Conservation (phyloP, 1,284 basidiomycete genomes). For the Polyporus tsugae region DNA sequence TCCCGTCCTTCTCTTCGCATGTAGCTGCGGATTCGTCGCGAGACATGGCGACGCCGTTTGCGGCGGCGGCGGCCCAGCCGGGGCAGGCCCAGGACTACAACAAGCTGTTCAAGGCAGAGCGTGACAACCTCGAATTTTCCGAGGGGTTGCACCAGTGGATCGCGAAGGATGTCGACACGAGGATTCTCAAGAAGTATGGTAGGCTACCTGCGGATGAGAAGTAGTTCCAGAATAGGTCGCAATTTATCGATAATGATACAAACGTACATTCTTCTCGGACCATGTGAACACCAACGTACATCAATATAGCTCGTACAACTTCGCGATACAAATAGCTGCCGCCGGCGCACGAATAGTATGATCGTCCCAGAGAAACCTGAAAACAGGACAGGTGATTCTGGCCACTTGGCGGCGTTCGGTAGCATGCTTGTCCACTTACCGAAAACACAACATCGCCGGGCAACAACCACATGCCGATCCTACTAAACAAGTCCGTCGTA, state of each 20-base stretch:
- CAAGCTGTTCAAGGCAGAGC: conserved; percentile 93
- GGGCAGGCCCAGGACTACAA: conserved; percentile 82
- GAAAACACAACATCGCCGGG: conserved; percentile 20
- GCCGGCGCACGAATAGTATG: conserved; percentile 15
- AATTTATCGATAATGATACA: conserved; percentile 34
- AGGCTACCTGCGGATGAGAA: conserved; percentile 46
- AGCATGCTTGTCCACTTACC: conserved; percentile 23
- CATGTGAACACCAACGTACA: conserved; percentile 23
- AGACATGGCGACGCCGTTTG: conserved; percentile 81
- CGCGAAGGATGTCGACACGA: conserved; percentile 80
- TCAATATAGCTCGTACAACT: conserved; percentile 30
- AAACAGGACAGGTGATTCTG: background rate
- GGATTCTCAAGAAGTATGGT: conserved; percentile 81
- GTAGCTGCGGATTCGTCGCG: conserved; percentile 80
- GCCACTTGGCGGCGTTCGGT: background rate
- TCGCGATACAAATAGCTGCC: conserved; percentile 11
- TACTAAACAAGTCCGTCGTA: conserved; percentile 79
- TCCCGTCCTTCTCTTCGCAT: conserved; percentile 24
- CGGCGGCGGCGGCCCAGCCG: conserved; percentile 60
- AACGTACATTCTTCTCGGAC: conserved; percentile 33
- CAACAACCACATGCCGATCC: background rate
- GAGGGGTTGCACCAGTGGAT: conserved; percentile 87
- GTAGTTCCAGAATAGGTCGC: conserved; percentile 20
- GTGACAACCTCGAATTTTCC: conserved; percentile 92
- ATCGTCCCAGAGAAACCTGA: conserved; percentile 19